Evolutionary conservation across 495 filamentous ascomycete species (phyloP), one percentile per base, ranked within the genome.

Genomic region (Chaetomidium leptoderma): DNA sequence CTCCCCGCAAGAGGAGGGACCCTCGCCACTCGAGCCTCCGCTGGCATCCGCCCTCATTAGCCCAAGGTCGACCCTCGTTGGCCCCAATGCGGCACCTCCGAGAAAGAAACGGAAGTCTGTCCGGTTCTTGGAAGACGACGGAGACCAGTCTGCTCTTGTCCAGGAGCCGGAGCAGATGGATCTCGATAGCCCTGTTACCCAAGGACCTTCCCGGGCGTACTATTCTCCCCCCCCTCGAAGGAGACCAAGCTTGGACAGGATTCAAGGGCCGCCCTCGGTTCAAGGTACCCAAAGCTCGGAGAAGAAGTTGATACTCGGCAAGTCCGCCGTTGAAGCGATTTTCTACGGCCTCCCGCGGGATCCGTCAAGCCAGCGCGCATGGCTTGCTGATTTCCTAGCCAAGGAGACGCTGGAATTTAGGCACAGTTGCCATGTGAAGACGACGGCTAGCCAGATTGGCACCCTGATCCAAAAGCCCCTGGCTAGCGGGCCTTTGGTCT

Each of bases 81-180:
- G n/a, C 45, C 0, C 26, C 1, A 10, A 36, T 14, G 37, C 43
- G n/a, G 42, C 42, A 39, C 48, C 36, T 13, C 14, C 48, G 16
- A 56, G 43, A 35, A 70, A 70, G 60, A 61, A 65, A 30, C 70
- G 63, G 17, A 77, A 76, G 37, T 71, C 72, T 37, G 75, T 77
- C 39, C 71, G 70, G 33, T 76, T 75, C 58, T 50, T 63, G 33
- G 67, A 52, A 48, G 65, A 58, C 26, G 51, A 65, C n/a, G 61
- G 61, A 26, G 58, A 72, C 9, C 47, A 69, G 9, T 16, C 26
- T 3, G 16, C 24, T 0, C 5, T 68, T 7, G 53, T 57, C 33
- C 49, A 64, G 21, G 69, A 68, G 33, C 60, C 63, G 1, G 67
- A 68, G 32, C 53, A 54, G 5, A 65, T 70, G 62, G 65, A 70